phyloP scores from a whole-genome alignment of 2,329 filamentous ascomycete genomes.

The Fusarium secorum region DNA sequence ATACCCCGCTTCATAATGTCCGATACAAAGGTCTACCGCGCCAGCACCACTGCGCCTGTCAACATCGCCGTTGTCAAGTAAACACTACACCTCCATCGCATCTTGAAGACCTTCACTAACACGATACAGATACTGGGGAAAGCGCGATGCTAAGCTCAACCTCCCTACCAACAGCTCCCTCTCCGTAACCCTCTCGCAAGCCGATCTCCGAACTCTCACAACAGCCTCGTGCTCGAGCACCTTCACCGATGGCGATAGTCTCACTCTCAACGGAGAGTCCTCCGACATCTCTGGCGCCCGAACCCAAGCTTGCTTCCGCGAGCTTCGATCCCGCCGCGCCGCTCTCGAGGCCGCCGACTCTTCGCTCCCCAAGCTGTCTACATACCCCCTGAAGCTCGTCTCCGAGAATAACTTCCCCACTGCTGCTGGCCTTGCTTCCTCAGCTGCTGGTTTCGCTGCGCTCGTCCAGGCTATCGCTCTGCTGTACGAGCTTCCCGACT shows the following conservation, averaged over 20 bases:
- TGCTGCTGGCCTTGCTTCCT: constrained; percentile 84
- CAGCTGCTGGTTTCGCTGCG: constrained; percentile 73
- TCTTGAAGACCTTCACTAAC: background rate
- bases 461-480: constrained; percentile 87
- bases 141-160: constrained; percentile 92
- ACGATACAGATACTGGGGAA: constrained; percentile 81
- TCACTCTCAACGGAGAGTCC: constrained; percentile 82
- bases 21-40: constrained; percentile 75
- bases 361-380: constrained; percentile 82
- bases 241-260: constrained; percentile 72
- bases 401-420: constrained; percentile 99
- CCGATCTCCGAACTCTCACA: constrained; percentile 92
- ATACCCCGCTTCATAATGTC: constrained; percentile 49
- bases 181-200: constrained; percentile 93
- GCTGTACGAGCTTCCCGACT: constrained; percentile 84
- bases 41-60: constrained; percentile 95
- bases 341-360: constrained; percentile 76
- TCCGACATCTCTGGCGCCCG: constrained; percentile 89
- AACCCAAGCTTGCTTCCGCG: constrained; percentile 93
- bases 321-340: constrained; percentile 79
- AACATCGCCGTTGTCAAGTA: constrained; percentile 99
- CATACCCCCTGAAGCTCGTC: constrained; percentile 81
- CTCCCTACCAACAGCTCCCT: constrained; percentile 98
- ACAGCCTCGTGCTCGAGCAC: constrained; percentile 86
- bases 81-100: constrained; percentile 31